Evolutionary conservation across 1,284 basidiomycete genomes (phyloP), one percentile per base, ranked within the genome.

Genomic region (Schizopora paradoxa): DNA sequence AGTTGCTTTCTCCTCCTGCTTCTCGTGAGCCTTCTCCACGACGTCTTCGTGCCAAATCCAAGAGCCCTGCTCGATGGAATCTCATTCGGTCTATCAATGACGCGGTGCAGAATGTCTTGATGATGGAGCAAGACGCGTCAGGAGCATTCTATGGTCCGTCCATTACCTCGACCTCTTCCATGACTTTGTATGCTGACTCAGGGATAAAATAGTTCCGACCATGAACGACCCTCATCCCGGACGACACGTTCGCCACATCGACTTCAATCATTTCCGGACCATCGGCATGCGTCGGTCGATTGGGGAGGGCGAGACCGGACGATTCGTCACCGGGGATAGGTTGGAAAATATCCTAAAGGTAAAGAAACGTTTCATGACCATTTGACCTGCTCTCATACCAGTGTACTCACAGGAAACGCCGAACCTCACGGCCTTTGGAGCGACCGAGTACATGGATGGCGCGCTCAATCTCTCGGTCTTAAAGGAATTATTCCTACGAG

Each of bases 391-490:
- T 21, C 45, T 58, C 6, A 60, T 45, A 7, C 22, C 14, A 23
- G 14, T 29, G 16, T 36, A 42, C 28, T 34, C 46, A 28, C 55
- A 91, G 87, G 90, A 93, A 74, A 81, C 85, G 64, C 89, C 89
- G 0, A 91, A 88, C 56, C 69, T 95, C 19, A 72, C 73, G 10
- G 74, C 82, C 2, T 88, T 95, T 54, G 91, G 90, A 23, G 91
- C 90, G n/a, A 95, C 91, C 0, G 92, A 95, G 62, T 96, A 94
- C 61, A 95, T 96, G 86, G 92, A 96, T 56, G 89, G 91, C 1
- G 84, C 92, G 1, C 69, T 96, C 36, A 86, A 84, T 6, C 69
- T 86, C 19, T 70, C 80, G 0, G 91, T 96, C 2, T 66, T 96
- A 18, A 86, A 83, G 48, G 92, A 95, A 58, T 69, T 96, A 6